Percentiles rank a stretch among this genome's conserved stretches.
phyloP scores from a whole-genome alignment of 148 eudicot species.

The Rheum nobile region DNA sequence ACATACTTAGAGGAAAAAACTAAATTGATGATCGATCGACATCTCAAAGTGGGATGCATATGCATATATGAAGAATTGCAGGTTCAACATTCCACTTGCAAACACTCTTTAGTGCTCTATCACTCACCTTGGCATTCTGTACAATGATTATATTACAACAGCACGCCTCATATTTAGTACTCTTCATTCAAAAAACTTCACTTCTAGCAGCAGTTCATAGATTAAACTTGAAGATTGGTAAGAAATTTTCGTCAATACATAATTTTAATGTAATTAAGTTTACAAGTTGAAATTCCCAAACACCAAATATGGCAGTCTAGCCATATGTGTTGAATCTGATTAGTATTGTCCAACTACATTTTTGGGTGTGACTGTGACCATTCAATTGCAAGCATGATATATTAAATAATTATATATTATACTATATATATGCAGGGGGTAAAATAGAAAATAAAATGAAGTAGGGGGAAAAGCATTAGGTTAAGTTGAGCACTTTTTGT shows the following conservation, averaged over 20 bases:
- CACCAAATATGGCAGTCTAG: too few species aligned
- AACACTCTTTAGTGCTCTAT: background rate
- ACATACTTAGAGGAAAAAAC: background rate
- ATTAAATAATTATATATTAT: background rate
- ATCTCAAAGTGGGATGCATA: conserved; percentile 2
- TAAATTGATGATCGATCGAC: background rate
- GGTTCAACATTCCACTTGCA: background rate
- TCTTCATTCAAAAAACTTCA: background rate
- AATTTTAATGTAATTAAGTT: too few species aligned
- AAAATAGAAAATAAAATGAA: background rate
- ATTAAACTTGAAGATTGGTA: background rate
- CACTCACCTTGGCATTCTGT: background rate
- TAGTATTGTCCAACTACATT: background rate
- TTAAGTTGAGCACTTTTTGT: background rate
- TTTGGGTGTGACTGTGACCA: background rate
- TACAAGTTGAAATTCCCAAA: background rate
- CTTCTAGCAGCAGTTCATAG: background rate
- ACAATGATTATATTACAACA: background rate
- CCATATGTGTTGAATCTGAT: background rate
- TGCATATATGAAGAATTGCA: background rate
- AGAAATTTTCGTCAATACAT: background rate
- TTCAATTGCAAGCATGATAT: background rate
- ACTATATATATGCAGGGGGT: background rate
- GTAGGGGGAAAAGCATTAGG: background rate
- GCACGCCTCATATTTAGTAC: background rate